A percentile compares a stretch with the other conserved stretches of the same genome.
phyloP scores from a whole-genome alignment of 192 early-diverging fungal species.

The Podila clonocystis region DNA sequence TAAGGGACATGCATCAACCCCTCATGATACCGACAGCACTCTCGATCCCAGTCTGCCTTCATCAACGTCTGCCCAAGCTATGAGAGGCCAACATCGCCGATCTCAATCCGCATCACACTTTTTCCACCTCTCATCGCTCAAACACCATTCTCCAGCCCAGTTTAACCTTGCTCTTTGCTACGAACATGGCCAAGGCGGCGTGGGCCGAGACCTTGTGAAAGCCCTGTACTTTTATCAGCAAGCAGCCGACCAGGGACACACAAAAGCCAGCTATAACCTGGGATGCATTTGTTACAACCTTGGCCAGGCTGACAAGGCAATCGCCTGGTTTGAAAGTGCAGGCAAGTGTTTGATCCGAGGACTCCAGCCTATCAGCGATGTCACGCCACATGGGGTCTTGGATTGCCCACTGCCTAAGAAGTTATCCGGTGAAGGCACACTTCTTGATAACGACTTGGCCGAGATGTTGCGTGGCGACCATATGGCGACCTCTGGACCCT shows the following conservation, averaged over 20 bases:
- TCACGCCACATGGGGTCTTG: too few species aligned
- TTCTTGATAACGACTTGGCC: slow-evolving; percentile 1
- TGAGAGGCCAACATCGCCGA: slow-evolving; percentile 16
- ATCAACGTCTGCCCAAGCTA: neutral
- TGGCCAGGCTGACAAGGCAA: slow-evolving; percentile 31
- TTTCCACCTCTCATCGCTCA: slow-evolving; percentile 40
- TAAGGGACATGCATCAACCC: neutral
- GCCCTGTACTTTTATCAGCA: slow-evolving; percentile 46
- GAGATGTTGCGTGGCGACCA: neutral
- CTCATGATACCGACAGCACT: neutral
- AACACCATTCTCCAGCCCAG: slow-evolving; percentile 38
- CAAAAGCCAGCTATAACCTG: slow-evolving; percentile 41
- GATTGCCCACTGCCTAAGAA: too few species aligned
- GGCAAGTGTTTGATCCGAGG: slow-evolving; percentile 36
- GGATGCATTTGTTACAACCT: slow-evolving; percentile 40
- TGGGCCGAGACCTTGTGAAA: slow-evolving; percentile 28
- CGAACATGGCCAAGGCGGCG: slow-evolving; percentile 50
- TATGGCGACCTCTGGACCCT: slow-evolving; percentile 8
- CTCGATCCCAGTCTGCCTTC: neutral
- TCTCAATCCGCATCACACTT: slow-evolving; percentile 45
- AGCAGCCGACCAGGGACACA: slow-evolving; percentile 46
- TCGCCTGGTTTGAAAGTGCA: slow-evolving; percentile 41
- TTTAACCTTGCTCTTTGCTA: slow-evolving; percentile 47
- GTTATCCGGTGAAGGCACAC: slow-evolving; percentile 13
- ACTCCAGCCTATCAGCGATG: neutral